Evolutionary conservation across 768 basidiomycete genomes (phyloP).

Genomic region (Polyporus arcularius): DNA sequence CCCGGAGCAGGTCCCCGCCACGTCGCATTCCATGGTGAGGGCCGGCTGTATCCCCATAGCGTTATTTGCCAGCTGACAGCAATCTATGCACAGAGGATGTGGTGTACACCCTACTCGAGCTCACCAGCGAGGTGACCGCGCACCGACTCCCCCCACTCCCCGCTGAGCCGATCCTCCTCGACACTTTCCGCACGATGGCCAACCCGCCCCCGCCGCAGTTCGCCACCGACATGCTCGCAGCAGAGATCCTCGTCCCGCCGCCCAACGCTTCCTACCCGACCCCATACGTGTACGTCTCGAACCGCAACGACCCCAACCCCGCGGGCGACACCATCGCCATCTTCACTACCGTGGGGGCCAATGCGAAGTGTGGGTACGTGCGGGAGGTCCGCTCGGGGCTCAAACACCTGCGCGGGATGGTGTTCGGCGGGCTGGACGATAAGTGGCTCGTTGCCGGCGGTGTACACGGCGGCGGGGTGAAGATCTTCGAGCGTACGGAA

Average conservation of each 20-base stretch:
- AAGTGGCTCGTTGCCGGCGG: slow-evolving; percentile 69
- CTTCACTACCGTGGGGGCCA: slow-evolving; percentile 53
- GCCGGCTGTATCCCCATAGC: neutral
- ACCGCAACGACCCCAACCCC: slow-evolving; percentile 69
- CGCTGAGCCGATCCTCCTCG: slow-evolving; percentile 38
- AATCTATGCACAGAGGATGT: slow-evolving; percentile 47
- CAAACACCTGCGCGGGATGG: slow-evolving; percentile 69
- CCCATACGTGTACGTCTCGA: slow-evolving; percentile 71
- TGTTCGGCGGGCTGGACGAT: slow-evolving; percentile 61
- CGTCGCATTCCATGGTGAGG: slow-evolving; percentile 59
- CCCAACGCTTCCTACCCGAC: slow-evolving; percentile 52
- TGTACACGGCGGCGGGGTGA: slow-evolving; percentile 62
- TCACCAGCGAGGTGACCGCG: slow-evolving; percentile 56
- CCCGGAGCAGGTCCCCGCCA: slow-evolving; percentile 74
- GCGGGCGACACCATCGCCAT: slow-evolving; percentile 75
- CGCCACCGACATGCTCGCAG: slow-evolving; percentile 52
- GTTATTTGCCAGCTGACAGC: neutral
- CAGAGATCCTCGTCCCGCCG: slow-evolving; percentile 65
- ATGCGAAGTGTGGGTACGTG: slow-evolving; percentile 47
- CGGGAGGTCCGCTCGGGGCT: slow-evolving; percentile 69
- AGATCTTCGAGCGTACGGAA: slow-evolving; percentile 66
- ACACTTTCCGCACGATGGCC: slow-evolving; percentile 47
- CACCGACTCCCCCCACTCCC: slow-evolving; percentile 53
- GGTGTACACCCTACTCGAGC: slow-evolving; percentile 69
- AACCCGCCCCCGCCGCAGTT: slow-evolving; percentile 40